phyloP scores from a whole-genome alignment of 495 filamentous ascomycete species.

The Peziza echinospora region DNA sequence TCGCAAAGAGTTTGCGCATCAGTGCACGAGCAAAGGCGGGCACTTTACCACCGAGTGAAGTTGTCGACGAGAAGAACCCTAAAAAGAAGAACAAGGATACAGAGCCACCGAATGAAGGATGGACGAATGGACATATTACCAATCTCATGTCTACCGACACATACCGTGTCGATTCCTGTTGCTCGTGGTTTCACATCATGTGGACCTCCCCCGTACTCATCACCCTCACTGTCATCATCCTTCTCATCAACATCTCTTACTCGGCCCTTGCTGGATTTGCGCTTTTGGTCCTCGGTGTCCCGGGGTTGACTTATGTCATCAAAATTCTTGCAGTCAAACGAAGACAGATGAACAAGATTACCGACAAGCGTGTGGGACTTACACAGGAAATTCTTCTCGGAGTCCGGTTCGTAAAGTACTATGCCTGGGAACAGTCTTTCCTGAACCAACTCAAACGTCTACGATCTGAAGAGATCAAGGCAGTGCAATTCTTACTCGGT shows the following conservation, averaged over 20 bases:
- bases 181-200: conserved; percentile 66
- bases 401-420: conserved; percentile 87
- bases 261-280: conserved; percentile 75
- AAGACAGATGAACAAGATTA: conserved; percentile 68
- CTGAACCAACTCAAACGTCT: conserved; percentile 51
- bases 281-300: conserved; percentile 54
- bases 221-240: conserved; percentile 51
- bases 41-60: conserved; percentile 23
- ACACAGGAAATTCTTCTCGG: conserved; percentile 84
- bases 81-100: conserved; percentile 22
- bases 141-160: conserved; percentile 89
- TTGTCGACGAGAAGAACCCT: conserved; percentile 13
- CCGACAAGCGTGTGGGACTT: conserved; percentile 70
- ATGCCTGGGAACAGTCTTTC: conserved; percentile 83
- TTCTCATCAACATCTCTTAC: conserved; percentile 69
- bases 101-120: conserved; percentile 40
- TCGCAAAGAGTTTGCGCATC: conserved; percentile 63
- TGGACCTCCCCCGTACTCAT: conserved; percentile 69
- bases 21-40: conserved; percentile 54
- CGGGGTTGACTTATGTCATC: conserved; percentile 50
- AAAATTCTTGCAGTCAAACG: conserved; percentile 47
- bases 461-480: conserved; percentile 48
- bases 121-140: conserved; percentile 75
- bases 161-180: conserved; percentile 68
- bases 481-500: conserved; percentile 57